Base-by-base conservation (phyloP, 345 rosid genomes). In the Xanthoceras sorbifolium region DNA sequence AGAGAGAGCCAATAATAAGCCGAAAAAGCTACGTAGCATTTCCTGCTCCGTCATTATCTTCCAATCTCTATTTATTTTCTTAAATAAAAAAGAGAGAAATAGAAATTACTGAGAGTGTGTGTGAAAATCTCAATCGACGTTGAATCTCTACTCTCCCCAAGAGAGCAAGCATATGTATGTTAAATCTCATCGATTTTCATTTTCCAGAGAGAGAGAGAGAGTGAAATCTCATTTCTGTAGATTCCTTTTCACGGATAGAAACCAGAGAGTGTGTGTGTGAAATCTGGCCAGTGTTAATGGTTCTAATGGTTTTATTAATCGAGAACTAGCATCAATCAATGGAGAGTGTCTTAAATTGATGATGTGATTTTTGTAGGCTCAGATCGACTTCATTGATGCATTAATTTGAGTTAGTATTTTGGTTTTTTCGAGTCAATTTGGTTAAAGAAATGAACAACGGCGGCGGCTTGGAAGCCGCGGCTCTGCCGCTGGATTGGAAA, bases 401-500 rank as follows among this genome's bases (percentile, higher is more conserved):
- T 73, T 44, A 73, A 63, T 62, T 62, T 62, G 44, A 38, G 36
- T 40, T 72, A n/a, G 36, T 57, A n/a, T 38, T 72, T 50, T 38
- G 34, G 34, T 38, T 65, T 38, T n/a, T 67, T 44, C 28, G 31
- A 26, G 25, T 65, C 25, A 65, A 64, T 25, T 73, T 73, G 67
- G 25, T 73, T 6, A 20, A 52, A 72, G 69, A 75, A 78, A 91
- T 91, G 96, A 84, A 87, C 89, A 89, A 85, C 77, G 90, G 86
- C 77, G 91, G 78, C 81, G 87, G 76, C 65, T 87, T 81, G 38
- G 78, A 63, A 64, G 80, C 68, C 76, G 68, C 79, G 79, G 78
- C 87, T 66, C 86, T 80, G 79, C 88, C 90, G 73, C 83, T 92
- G 68, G 98, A 94, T 52, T 94, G 98, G 98, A 94, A 92, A 88